Evolutionary conservation across 1,139 yeast genomes (phyloP).

Genomic region (Candida smagusa): DNA sequence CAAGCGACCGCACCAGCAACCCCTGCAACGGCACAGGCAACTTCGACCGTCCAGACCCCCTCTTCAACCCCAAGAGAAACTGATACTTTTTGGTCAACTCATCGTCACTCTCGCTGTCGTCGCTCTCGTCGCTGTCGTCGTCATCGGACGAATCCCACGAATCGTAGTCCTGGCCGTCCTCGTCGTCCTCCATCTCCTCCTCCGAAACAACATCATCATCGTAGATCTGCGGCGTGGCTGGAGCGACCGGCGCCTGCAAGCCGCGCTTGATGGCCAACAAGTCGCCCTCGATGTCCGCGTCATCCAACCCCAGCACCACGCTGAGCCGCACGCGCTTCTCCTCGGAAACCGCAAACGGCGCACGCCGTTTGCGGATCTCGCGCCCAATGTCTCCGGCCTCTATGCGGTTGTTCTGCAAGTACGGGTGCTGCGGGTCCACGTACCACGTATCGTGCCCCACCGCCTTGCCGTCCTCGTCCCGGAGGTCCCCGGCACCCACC

Average conservation of each 20-base stretch:
- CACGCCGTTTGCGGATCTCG: constrained; percentile 10
- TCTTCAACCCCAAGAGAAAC: constrained; percentile 11
- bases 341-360: constrained; percentile 4
- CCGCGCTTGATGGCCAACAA: constrained; percentile 5
- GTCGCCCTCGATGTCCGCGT: constrained; percentile 26
- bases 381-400: constrained; percentile 30
- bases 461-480: constrained; percentile 5
- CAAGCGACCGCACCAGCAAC: constrained; percentile 3
- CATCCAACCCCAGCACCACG: constrained; percentile 20
- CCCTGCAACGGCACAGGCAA: constrained; percentile 5
- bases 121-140: constrained; percentile 4
- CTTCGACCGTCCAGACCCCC: constrained; percentile 6
- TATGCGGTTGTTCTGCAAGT: constrained; percentile 27
- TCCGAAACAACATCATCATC: constrained; percentile 2
- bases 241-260: neutral
- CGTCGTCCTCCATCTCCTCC: constrained; percentile 2
- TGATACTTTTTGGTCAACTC: constrained; percentile 11
- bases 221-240: neutral
- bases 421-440: constrained; percentile 20
- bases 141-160: constrained; percentile 7
- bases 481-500: constrained; percentile 17
- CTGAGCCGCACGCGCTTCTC: constrained; percentile 14
- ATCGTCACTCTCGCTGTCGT: constrained; percentile 6
- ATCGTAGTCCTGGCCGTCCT: constrained; percentile 5
- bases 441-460: constrained; percentile 27